Percentiles rank a stretch among this genome's conserved stretches.
phyloP scores from a whole-genome alignment of 2,329 filamentous ascomycete genomes.

The Teratosphaeria nubilosa region DNA sequence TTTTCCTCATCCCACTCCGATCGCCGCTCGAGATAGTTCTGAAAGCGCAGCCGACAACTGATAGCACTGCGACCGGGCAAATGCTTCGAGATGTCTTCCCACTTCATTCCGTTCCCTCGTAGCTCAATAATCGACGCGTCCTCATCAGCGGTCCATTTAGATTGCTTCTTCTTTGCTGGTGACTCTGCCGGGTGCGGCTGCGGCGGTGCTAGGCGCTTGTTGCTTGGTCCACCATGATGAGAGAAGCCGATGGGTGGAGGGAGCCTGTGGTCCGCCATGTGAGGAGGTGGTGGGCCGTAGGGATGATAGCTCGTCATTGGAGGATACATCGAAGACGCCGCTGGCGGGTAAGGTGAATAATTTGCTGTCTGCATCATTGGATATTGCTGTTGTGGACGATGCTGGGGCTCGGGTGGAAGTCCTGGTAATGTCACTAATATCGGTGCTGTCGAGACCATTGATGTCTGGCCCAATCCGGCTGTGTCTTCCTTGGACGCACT shows the following conservation, averaged over 20 bases:
- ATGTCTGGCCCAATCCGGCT: slow-evolving; percentile 9
- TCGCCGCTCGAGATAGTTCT: slow-evolving; percentile 89
- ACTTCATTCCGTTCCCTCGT: slow-evolving; percentile 87
- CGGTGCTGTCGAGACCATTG: slow-evolving; percentile 14
- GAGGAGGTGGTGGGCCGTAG: slow-evolving; percentile 15
- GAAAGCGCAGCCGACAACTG: slow-evolving; percentile 88
- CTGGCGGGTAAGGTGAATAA: slow-evolving; percentile 12
- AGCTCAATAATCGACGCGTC: slow-evolving; percentile 90
- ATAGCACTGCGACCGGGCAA: slow-evolving; percentile 86
- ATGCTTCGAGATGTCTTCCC: slow-evolving; percentile 93
- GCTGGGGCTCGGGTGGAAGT: slow-evolving; percentile 9
- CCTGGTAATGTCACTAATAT: slow-evolving; percentile 14
- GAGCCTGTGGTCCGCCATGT: slow-evolving; percentile 18
- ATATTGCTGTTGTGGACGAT: slow-evolving; percentile 9
- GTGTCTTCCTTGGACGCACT: slow-evolving; percentile 17
- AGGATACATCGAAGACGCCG: slow-evolving; percentile 14
- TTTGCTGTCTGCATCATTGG: slow-evolving; percentile 22
- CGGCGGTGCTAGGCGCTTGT: slow-evolving; percentile 33
- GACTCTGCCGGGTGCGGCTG: slow-evolving; percentile 44
- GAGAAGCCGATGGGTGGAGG: slow-evolving; percentile 16
- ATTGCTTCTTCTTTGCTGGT: slow-evolving; percentile 87
- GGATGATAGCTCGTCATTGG: slow-evolving; percentile 18
- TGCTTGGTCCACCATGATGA: slow-evolving; percentile 32
- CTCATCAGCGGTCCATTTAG: slow-evolving; percentile 91
- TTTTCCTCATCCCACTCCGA: slow-evolving; percentile 96